Evolutionary conservation across 345 rosid genomes (phyloP).

Genomic region (Capsella bursapastoris): DNA sequence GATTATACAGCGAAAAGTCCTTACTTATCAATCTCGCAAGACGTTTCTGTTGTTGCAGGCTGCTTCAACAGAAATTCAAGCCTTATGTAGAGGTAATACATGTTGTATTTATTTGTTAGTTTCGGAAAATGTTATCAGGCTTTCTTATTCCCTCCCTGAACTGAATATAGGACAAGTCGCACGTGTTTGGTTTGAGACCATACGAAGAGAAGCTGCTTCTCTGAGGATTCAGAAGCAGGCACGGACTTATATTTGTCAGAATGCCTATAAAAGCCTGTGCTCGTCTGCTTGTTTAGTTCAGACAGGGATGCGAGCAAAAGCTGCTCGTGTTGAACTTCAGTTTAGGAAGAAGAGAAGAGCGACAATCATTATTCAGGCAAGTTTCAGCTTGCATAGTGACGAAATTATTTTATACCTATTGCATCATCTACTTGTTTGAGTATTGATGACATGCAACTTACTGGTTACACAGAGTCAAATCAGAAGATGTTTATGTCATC

Average conservation of each 20-base stretch:
- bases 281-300: conserved; percentile 73
- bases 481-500: conserved; percentile 62
- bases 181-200: conserved; percentile 58
- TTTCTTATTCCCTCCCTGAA: conserved; percentile 23
- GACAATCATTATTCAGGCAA: conserved; percentile 77
- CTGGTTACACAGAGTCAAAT: conserved; percentile 63
- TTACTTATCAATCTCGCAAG: conserved; percentile 62
- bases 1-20: conserved; percentile 80
- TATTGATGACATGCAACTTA: conserved; percentile 22
- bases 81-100: conserved; percentile 78
- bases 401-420: conserved; percentile 12
- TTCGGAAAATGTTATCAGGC: conserved; percentile 17
- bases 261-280: conserved; percentile 57
- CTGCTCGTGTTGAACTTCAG: conserved; percentile 66
- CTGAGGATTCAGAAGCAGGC: conserved; percentile 67
- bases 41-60: conserved; percentile 59
- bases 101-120: conserved; percentile 1
- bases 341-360: conserved; percentile 72
- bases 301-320: conserved; percentile 79
- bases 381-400: conserved; percentile 22
- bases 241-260: conserved; percentile 70
- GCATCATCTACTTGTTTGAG: conserved; percentile 20
- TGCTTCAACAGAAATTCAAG: conserved; percentile 71
- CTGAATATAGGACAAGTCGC: conserved; percentile 68
- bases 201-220: conserved; percentile 82